phyloP scores from a whole-genome alignment of 2,329 filamentous ascomycete species.

The Colletotrichum agaves region DNA sequence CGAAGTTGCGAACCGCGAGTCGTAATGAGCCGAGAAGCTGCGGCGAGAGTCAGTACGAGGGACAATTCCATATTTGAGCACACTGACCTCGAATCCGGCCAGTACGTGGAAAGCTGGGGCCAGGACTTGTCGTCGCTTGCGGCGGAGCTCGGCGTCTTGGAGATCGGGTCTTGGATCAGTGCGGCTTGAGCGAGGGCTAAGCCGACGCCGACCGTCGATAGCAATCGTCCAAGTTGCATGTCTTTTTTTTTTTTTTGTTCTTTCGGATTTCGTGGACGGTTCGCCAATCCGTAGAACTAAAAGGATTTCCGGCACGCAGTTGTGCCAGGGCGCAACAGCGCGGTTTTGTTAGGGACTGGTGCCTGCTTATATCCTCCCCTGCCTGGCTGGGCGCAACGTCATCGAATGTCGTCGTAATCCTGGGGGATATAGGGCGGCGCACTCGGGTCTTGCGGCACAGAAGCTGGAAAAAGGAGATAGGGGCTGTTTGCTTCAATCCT shows the following conservation, averaged over 20 bases:
- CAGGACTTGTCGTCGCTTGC: neutral
- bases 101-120: conserved; percentile 21
- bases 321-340: neutral
- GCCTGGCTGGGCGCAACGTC: conserved; percentile 28
- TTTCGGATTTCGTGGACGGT: neutral
- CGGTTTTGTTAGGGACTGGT: neutral
- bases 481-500: neutral
- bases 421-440: neutral
- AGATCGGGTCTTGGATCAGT: conserved; percentile 18
- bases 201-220: conserved; percentile 15
- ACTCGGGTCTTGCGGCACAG: conserved; percentile 1
- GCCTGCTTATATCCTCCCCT: neutral
- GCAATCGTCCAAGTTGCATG: conserved; percentile 25
- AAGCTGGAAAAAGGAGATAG: neutral
- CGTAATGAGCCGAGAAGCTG: conserved; percentile 49
- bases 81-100: conserved; percentile 17
- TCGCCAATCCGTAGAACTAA: neutral
- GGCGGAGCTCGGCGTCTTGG: neutral
- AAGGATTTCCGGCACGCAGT: neutral
- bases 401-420: conserved; percentile 10
- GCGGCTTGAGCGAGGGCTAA: conserved; percentile 22
- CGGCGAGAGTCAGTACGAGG: neutral
- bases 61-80: neutral
- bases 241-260: neutral
- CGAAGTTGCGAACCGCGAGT: conserved; percentile 51